Percentiles rank a stretch among this genome's conserved stretches.
Conservation (phyloP, 306 rosid genomes). For the Mimosa bimucronata region DNA sequence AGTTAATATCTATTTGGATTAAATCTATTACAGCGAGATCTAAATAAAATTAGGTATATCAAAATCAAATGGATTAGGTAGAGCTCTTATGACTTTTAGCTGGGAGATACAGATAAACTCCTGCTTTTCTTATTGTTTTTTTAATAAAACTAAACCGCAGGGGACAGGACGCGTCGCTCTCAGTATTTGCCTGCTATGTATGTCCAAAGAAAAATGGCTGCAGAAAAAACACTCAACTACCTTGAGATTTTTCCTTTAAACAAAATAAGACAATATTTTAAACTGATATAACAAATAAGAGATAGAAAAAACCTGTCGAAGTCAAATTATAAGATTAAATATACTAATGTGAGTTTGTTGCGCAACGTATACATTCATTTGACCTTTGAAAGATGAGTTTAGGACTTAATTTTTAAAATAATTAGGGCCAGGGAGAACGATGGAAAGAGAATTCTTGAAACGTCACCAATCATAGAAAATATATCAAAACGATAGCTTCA, state of each 20-base stretch:
- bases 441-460: background rate
- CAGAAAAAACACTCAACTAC: background rate
- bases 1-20: constrained; percentile 27
- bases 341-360: background rate
- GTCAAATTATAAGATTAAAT: background rate
- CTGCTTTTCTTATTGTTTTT: constrained; percentile 21
- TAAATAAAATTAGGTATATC: constrained; percentile 34
- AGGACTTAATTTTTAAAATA: background rate
- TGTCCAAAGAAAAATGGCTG: constrained; percentile 7
- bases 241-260: no score
- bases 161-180: constrained; percentile 26
- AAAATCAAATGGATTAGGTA: constrained; percentile 50
- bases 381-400: constrained; percentile 1
- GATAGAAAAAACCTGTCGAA: background rate
- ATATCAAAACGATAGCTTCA: background rate
- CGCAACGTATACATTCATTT: background rate
- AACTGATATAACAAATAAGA: background rate
- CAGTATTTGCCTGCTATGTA: constrained; percentile 24
- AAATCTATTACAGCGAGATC: constrained; percentile 11
- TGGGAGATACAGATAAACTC: constrained; percentile 12
- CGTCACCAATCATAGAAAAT: background rate
- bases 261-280: background rate
- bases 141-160: background rate
- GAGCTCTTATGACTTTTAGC: constrained; percentile 15
- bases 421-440: background rate